Base-by-base conservation (phyloP, 306 rosid species). In the Astragalus membranaceus region DNA sequence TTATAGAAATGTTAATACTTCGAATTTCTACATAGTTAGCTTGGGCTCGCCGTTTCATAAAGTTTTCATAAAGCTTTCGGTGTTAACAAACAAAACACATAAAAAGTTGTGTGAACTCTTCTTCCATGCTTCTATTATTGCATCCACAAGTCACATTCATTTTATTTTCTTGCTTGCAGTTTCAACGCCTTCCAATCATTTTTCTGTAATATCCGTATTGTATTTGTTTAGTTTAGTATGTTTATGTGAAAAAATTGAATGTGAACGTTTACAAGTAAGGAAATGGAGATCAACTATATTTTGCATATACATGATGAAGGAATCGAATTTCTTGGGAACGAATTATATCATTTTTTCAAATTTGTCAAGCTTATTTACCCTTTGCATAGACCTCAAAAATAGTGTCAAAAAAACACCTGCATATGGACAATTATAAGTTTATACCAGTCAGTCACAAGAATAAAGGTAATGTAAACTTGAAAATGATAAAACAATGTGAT, bases 301-400 rank as follows among this genome's bases (percentile, higher is more conserved):
- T 46, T 13, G 50, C 68, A 64, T 48, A 64, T 54, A 26, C 57
- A 35, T 23, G 65, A 35, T 32, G 65, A 78, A 49, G 64, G 81
- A 73, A 66, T 67, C 49, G 73, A 60, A 47, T 10, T 35, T 46
- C 65, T 53, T 44, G 61, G 7, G 35, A 36, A 64, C 8, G 43
- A 57, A 77, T 73, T 70, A 89, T 26, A 89, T 78, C 96, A 92
- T 89, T 48, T 86, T 86, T 88, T 89, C 96, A 58, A 89, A 72
- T 69, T 88, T 92, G 8, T 89, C 96, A 35, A 92, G 98, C 77
- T 4, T 78, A 75, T 83, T 84, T 70, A 84, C 91, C 81, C 92
- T 77, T 70, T 82, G 95, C 91, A 92, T 88, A 11, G 87, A 86
- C 79, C 92, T 83, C 16, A 85, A 70, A 70, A 88, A 41, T 71